These are phyloP conservation scores for Epichloe typhina DNA, from an alignment of 2,329 filamentous ascomycete genomes.

Conservation along the genomic window DNA sequence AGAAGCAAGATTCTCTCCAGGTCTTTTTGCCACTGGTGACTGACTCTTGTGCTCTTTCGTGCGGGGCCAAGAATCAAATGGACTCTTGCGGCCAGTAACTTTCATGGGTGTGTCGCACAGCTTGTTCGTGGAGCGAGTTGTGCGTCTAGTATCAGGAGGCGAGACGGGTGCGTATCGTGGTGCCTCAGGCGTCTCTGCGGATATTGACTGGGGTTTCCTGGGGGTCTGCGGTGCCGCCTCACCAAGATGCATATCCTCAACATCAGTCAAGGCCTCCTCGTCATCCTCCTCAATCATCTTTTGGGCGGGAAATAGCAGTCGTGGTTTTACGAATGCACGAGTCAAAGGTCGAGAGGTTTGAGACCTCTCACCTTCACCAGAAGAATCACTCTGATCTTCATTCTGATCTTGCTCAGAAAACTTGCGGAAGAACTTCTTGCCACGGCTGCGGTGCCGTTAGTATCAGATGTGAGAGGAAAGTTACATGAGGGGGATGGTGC, in stretches of 20 bases:
- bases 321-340: slow-evolving; percentile 57
- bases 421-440: slow-evolving; percentile 65
- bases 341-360: slow-evolving; percentile 36
- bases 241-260: slow-evolving; percentile 33
- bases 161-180: slow-evolving; percentile 44
- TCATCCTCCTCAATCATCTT: slow-evolving; percentile 36
- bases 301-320: slow-evolving; percentile 52
- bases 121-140: slow-evolving; percentile 44
- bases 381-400: slow-evolving; percentile 18
- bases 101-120: slow-evolving; percentile 31
- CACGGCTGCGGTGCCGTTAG: slow-evolving; percentile 42
- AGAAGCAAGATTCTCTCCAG: slow-evolving; percentile 19
- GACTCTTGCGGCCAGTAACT: slow-evolving; percentile 30
- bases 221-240: slow-evolving; percentile 24
- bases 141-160: slow-evolving; percentile 48
- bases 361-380: slow-evolving; percentile 22
- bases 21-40: slow-evolving; percentile 31
- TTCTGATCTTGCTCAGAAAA: slow-evolving; percentile 33
- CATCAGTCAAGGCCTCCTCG: slow-evolving; percentile 46
- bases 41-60: slow-evolving; percentile 42
- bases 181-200: slow-evolving; percentile 36
- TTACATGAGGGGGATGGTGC: background rate
- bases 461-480: background rate
- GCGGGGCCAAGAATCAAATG: slow-evolving; percentile 56
- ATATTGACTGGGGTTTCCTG: slow-evolving; percentile 17